These are phyloP conservation scores for Petunia hybrid DNA, from an alignment of 305 asterid genomes.

Conservation along the genomic window DNA sequence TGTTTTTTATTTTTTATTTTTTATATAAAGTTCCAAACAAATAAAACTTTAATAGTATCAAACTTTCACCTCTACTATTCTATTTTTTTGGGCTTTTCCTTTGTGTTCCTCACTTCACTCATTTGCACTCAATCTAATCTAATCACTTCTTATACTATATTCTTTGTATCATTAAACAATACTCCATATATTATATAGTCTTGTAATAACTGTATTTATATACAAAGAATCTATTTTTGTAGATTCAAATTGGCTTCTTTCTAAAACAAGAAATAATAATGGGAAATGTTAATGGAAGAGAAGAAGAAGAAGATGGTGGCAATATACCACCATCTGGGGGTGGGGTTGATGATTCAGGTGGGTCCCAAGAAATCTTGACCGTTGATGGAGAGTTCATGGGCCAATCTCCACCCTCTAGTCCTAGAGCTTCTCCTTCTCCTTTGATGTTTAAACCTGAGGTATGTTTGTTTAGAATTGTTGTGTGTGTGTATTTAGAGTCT, in stretches of 20 bases:
- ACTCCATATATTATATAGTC: not conserved
- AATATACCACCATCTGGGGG: conserved; percentile 52
- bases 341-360: conserved; percentile 49
- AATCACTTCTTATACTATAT: not conserved
- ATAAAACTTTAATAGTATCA: not conserved
- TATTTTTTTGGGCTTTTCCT: not conserved
- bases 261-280: conserved; percentile 35
- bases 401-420: conserved; percentile 95
- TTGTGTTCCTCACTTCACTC: conserved; percentile 28
- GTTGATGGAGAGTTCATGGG: conserved; percentile 63
- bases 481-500: not conserved
- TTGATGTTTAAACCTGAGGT: conserved; percentile 95
- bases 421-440: conserved; percentile 93
- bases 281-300: conserved; percentile 85
- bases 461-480: conserved; percentile 14
- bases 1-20: too few relatives aligned
- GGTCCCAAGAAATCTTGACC: conserved; percentile 41
- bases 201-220: not conserved
- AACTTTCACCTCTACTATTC: not conserved
- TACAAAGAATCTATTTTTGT: conserved; percentile 20
- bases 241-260: conserved; percentile 35
- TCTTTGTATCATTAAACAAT: not conserved
- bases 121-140: conserved; percentile 15
- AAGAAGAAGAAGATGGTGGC: conserved; percentile 52
- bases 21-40: conserved; percentile 3